Base-by-base conservation (phyloP, 2,329 filamentous ascomycete species). In the Cadophora luteo-olivacea region DNA sequence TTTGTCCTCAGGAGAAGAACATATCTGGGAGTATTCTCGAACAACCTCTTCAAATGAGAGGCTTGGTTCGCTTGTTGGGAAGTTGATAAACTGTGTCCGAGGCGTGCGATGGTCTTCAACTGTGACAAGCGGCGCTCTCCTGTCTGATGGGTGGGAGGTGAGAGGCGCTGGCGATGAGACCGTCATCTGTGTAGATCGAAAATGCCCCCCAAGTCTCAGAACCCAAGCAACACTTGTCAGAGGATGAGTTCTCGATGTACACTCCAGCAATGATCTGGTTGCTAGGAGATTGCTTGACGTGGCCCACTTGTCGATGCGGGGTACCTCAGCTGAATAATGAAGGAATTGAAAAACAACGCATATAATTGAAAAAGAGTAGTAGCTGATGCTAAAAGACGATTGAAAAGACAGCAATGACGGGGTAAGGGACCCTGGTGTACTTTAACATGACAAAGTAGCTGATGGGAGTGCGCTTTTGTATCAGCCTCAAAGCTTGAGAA, bases 11-110 rank as follows among this genome's bases (percentile, higher is more conserved):
- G 60, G 60, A 19, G 60, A 62, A 7, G 45, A 29, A 33, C 60
- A 62, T 49, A 16, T 51, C 29, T 62, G 60, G 29, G 60, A 62
- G 51, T 49, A 62, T 51, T 51, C 60, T n/a, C 60, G 60, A 62
- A 62, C 60, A 11, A 41, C 60, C 41, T 62, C 60, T 32, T 62
- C 60, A 24, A 62, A 62, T 2, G 41, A 62, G 24, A 62, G 24
- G 14, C 29, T 62, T 4, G 60, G 41, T 3, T 51, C 41, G 60
- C 41, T 49, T 19, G 41, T 25, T 33, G 41, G 60, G 22, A 62
- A 51, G 32, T 62, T 24, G 24, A 29, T 3, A 3, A 19, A 14
- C 5, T 62, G 14, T 32, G 60, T 49, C 5, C 60, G 60, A 6
- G 60, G 60, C 5, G n/a, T 62, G 8, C 45, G 41, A 22, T 62